Base-by-base conservation (phyloP, 2,329 filamentous ascomycete genomes). In the Coniochaeta prunicola region DNA sequence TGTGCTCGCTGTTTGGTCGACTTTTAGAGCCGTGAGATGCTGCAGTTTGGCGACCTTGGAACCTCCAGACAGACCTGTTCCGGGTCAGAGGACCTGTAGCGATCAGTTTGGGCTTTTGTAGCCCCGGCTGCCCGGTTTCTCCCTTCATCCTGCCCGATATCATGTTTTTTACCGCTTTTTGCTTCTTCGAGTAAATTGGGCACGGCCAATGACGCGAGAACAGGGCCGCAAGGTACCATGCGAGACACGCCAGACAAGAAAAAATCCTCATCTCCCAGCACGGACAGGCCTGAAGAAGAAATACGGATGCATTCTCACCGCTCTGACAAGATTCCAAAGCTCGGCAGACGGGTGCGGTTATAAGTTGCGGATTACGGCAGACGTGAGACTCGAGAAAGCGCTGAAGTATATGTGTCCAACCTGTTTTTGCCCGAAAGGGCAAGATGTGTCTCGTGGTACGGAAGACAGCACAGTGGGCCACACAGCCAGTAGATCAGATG, bases 31-130 rank as follows among this genome's bases (percentile, higher is more conserved):
- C 15, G 2, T 19, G 30, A 28, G n/a, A n/a, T 40, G 60, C 53
- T 9, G 58, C 21, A 63, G 59, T 15, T 54, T 55, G 33, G 19
- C 62, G 60, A 31, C 62, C 62, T 53, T 59, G 59, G 19, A 65
- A 60, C 50, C 63, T 60, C 66, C 66, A 67, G 45, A 67, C 58
- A 61, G 65, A 66, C 53, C 60, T 64, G 15, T 19, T 12, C 36
- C 45, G 45, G 21, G 30, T 4, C 10, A 28, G 28, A 24, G 2
- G 30, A 4, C 30, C 30, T 28, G 30, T 24, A 19, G 30, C 24
- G 53, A 34, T 54, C 4, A 36, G 30, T 12, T 36, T 33, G 9
- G 48, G 26, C 48, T 57, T 57, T 57, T 57, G 56, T 57, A 57
- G 26, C 30, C 31, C 17, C 42, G 10, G 36, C 21, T 38, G 31